phyloP scores from a whole-genome alignment of 148 eudicot species.

The Vaccinium myrtillus region DNA sequence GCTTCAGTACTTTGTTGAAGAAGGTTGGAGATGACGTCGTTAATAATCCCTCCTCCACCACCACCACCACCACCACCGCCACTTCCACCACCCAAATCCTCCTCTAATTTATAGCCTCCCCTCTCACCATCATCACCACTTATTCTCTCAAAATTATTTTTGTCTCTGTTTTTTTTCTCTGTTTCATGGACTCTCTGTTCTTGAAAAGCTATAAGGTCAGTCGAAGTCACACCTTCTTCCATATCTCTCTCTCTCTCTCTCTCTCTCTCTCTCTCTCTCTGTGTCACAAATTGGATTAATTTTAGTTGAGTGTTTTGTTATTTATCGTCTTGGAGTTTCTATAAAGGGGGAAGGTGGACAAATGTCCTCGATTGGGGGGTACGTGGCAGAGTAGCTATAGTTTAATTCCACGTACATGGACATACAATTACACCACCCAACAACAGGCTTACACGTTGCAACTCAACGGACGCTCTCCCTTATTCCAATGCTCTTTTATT shows the following conservation, averaged over 20 bases:
- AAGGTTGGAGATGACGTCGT: conserved; percentile 22
- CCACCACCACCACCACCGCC: conserved; percentile 18
- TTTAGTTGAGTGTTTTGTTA: not conserved
- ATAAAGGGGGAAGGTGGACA: not conserved
- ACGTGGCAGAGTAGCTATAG: not conserved
- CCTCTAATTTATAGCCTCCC: not conserved
- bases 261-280: not conserved
- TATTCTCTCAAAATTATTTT: not conserved
- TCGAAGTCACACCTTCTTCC: conserved; percentile 5
- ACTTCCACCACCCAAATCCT: not conserved
- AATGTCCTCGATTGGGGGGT: not conserved
- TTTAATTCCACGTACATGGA: not conserved
- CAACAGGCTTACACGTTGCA: not conserved
- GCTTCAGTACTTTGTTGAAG: conserved; percentile 11
- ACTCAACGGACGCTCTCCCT: conserved; percentile 6
- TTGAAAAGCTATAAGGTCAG: not conserved
- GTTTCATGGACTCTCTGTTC: not conserved
- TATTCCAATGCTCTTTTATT: not conserved
- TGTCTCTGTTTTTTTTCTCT: not conserved
- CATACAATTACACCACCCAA: not conserved
- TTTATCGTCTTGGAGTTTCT: not conserved
- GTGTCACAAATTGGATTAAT: not conserved
- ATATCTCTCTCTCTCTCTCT: not conserved
- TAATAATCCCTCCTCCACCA: not conserved
- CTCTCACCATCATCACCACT: not conserved